Percentiles rank a stretch among this genome's conserved stretches.
Evolutionary conservation across 257 asterid genomes (phyloP).

Genomic region (Nicotiana sylvestris): DNA sequence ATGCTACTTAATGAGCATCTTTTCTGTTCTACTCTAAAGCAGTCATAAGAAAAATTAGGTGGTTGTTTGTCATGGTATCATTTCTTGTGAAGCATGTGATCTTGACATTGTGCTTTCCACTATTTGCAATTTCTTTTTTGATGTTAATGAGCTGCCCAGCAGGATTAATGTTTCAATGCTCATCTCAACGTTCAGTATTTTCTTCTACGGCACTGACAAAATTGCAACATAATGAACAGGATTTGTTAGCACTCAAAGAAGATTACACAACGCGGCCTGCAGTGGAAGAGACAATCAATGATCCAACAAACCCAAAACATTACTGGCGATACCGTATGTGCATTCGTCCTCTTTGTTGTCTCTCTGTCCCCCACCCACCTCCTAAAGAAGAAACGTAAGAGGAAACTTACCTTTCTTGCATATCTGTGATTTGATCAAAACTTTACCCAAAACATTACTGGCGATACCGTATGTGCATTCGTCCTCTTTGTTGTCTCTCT

Average conservation of each 20-base stretch:
- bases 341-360: conserved; percentile 6
- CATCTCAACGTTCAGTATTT: not conserved
- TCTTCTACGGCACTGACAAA: conserved; percentile 1
- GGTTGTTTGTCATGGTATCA: not conserved
- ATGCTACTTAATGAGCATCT: not conserved
- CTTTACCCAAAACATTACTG: conserved; percentile 82
- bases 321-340: conserved; percentile 88
- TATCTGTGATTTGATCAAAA: not conserved
- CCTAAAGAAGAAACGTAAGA: not conserved
- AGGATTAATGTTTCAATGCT: not conserved
- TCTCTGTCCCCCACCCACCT: not conserved
- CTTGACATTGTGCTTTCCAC: conserved; percentile 1
- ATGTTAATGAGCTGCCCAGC: not conserved
- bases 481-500: not conserved
- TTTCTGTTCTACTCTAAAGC: not conserved
- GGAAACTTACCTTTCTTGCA: not conserved
- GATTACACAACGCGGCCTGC: conserved; percentile 85
- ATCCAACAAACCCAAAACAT: conserved; percentile 95
- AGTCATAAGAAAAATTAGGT: not conserved
- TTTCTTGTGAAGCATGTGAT: not conserved
- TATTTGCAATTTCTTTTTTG: not conserved
- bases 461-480: conserved; percentile 64
- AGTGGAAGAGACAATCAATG: conserved; percentile 87
- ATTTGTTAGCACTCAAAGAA: conserved; percentile 80
- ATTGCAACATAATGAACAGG: conserved; percentile 38